These are phyloP conservation scores for Coemansia sp. DNA, from an alignment of 192 early-diverging fungal genomes.

Conservation along the genomic window DNA sequence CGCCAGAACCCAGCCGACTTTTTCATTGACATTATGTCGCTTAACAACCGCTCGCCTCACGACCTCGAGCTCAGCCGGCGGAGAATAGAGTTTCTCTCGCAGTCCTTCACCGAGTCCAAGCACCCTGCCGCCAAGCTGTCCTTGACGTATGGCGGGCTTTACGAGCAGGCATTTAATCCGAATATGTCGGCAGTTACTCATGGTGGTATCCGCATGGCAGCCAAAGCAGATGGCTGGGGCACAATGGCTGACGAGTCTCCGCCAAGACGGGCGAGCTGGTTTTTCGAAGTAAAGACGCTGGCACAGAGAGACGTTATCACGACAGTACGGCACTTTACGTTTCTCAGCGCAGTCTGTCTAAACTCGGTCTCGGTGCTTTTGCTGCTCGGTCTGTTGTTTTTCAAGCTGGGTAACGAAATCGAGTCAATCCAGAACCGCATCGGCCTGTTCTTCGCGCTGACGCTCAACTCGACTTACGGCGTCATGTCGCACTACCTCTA, in stretches of 20 bases:
- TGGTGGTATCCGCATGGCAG: conserved; percentile 15
- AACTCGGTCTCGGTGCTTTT: conserved; percentile 54
- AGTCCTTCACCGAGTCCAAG: conserved; percentile 25
- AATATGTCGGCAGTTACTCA: conserved; percentile 7
- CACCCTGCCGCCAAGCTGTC: conserved; percentile 44
- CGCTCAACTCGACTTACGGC: conserved; percentile 62
- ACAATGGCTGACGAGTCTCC: conserved; percentile 23
- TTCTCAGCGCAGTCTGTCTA: conserved; percentile 49
- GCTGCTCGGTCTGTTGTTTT: conserved; percentile 61
- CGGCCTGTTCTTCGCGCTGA: conserved; percentile 55
- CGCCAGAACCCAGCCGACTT: conserved; percentile 94
- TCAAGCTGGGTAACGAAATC: conserved; percentile 52
- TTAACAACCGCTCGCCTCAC: conserved; percentile 54
- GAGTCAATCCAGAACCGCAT: conserved; percentile 59
- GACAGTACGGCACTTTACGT: conserved; percentile 46
- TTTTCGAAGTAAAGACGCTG: conserved; percentile 44
- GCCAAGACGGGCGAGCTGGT: conserved; percentile 39
- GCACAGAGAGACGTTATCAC: conserved; percentile 50
- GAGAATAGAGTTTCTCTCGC: conserved; percentile 41
- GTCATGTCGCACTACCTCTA: conserved; percentile 62
- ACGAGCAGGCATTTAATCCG: conserved; percentile 36
- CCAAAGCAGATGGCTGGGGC: conserved; percentile 18
- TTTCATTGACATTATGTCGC: conserved; percentile 58
- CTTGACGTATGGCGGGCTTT: conserved; percentile 47
- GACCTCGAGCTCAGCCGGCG: conserved; percentile 40